Percentiles rank a stretch among this genome's conserved stretches.
phyloP scores from a whole-genome alignment of 352 stramenopile genomes.

The Phytophthora sansomeana region DNA sequence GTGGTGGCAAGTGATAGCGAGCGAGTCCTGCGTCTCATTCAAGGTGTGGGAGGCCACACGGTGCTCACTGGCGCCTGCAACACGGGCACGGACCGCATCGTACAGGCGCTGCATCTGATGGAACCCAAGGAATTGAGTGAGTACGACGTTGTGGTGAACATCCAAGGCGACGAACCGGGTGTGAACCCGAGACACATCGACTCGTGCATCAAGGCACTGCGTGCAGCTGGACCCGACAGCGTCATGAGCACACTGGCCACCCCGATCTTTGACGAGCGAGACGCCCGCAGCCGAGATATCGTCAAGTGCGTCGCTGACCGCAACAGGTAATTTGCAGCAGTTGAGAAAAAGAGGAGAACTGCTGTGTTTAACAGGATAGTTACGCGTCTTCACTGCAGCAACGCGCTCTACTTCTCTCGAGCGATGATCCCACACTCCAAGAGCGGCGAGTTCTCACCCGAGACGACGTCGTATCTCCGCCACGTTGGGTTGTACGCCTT shows the following conservation, averaged over 20 bases:
- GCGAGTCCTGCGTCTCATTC: constrained; percentile 58
- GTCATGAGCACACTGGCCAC: constrained; percentile 86
- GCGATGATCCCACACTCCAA: constrained; percentile 84
- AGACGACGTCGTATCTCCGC: constrained; percentile 63
- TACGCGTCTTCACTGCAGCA: constrained; percentile 34
- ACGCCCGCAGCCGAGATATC: constrained; percentile 67
- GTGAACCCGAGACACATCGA: constrained; percentile 86
- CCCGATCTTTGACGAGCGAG: constrained; percentile 61
- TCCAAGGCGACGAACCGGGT: constrained; percentile 86
- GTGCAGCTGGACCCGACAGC: constrained; percentile 45
- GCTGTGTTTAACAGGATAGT: constrained; percentile 1
- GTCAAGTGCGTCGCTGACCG: constrained; percentile 81
- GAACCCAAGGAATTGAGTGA: constrained; percentile 45
- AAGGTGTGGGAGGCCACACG: constrained; percentile 48
- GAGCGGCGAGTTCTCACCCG: constrained; percentile 55
- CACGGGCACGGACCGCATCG: constrained; percentile 81
- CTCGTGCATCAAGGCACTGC: constrained; percentile 64
- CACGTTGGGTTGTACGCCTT: constrained; percentile 89
- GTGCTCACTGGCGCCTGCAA: constrained; percentile 74
- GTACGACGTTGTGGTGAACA: constrained; percentile 86
- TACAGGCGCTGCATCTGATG: constrained; percentile 64
- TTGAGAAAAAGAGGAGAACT: not conserved
- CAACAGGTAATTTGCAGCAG: constrained; percentile 47
- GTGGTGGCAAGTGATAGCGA: constrained; percentile 83
- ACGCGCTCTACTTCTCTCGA: constrained; percentile 88